Base-by-base conservation (phyloP, 345 rosid genomes). In the Salix udensis region DNA sequence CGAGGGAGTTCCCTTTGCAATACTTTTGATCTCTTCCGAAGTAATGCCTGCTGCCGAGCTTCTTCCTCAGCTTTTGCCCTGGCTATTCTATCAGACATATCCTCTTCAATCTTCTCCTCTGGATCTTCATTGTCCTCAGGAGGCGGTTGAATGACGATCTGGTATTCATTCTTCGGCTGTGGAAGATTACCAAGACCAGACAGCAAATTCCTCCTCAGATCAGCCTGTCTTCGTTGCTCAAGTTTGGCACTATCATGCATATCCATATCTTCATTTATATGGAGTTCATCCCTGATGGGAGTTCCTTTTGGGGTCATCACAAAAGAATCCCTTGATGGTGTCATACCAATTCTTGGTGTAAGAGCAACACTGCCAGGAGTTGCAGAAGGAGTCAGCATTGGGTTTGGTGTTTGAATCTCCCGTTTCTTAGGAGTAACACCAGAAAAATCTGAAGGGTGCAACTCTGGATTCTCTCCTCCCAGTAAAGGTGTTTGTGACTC, bases 391-490 rank as follows among this genome's bases (percentile, higher is more conserved):
- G 99, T 94, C 76, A 91, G 79, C 89, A 96, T 85, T 18, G 92
- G 94, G 73, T 96, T 94, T 70, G 99, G 99, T 2, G 99, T 96
- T 84, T 92, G 97, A 71, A 91, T 86, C 76, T 94, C 97, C 74
- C 79, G 89, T 77, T 84, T 96, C 87, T 84, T 94, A 24, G 98
- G 99, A 71, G 99, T 96, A 77, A 96, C 98, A 73, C 99, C 99
- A 1, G 99, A 91, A 80, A 96, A 96, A 82, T 96, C 99, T 67
- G 99, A 96, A 83, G 98, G 98, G 81, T 96, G 99, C 88, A 96
- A 84, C 74, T 96, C 98, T 65, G 99, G 99, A 79, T 96, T 96
- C 46, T 96, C 97, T 65, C 99, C 99, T 60, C 99, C 99, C 31
- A 96, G 80, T 73, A 96, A 84, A 76, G 99, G 98, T 65, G 99